phyloP scores from a whole-genome alignment of 495 filamentous ascomycete species.

The Arthonia radiata region DNA sequence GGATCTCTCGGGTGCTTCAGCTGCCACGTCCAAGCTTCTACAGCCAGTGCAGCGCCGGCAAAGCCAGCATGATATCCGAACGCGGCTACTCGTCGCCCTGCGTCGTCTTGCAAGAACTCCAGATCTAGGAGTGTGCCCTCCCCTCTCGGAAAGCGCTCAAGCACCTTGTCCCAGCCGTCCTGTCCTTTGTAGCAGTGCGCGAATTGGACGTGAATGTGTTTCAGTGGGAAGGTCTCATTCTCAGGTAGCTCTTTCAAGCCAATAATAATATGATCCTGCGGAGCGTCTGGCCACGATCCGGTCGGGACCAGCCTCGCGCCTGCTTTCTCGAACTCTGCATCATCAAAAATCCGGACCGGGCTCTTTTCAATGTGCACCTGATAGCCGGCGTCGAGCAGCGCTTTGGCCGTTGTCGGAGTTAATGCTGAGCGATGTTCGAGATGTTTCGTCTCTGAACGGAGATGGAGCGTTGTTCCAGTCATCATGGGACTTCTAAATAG shows the following conservation, averaged over 20 bases:
- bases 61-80: constrained; percentile 16
- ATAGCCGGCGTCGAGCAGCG: constrained; percentile 60
- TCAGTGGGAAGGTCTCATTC: constrained; percentile 53
- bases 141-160: constrained; percentile 59
- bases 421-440: constrained; percentile 15
- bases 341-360: constrained; percentile 62
- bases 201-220: constrained; percentile 72
- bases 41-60: constrained; percentile 54
- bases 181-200: constrained; percentile 70
- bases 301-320: constrained; percentile 60
- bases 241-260: constrained; percentile 89
- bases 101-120: constrained; percentile 67
- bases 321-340: constrained; percentile 31
- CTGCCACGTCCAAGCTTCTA: constrained; percentile 81
- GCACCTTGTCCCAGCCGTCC: constrained; percentile 57
- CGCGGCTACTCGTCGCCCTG: constrained; percentile 54
- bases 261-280: constrained; percentile 57
- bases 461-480: too few relatives aligned
- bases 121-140: constrained; percentile 70
- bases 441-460: too few relatives aligned
- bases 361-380: constrained; percentile 61
- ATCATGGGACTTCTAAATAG: too few relatives aligned
- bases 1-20: constrained; percentile 36
- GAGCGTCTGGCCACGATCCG: constrained; percentile 56
- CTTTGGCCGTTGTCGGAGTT: constrained; percentile 48